Evolutionary conservation across 345 rosid species (phyloP), one percentile per base, ranked within the genome.

Genomic region (Pugionium cornutum): DNA sequence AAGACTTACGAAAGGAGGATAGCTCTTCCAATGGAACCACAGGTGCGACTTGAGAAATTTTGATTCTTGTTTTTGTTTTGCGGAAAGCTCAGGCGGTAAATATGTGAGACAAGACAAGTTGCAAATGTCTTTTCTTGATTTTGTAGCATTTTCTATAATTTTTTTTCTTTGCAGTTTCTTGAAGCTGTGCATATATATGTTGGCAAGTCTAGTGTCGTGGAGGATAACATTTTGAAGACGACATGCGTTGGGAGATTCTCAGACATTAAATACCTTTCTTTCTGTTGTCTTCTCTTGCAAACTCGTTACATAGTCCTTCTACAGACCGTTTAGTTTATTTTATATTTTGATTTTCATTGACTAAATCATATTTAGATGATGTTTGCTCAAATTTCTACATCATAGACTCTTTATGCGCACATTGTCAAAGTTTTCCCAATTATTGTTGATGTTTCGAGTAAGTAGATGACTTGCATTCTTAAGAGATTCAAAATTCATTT

Each of bases 161-260:
- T 29, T 6, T 47, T 62, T 47, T 34, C 27, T 62, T 62, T 43
- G 44, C 11, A 62, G 56, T 53, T 28, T 52, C n/a, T 32, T 52
- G 53, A 49, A 42, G 60, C 60, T 65, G 25, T 64, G 50, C 39
- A 63, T 63, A 44, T 55, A 39, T 67, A 18, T 68, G 53, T 51
- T 50, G 18, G 45, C 37, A 43, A 31, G 66, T 48, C 54, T 33
- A 32, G 44, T 32, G 33, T 25, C 56, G 42, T 29, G 69, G 52
- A 45, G 62, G 62, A 37, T 54, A 18, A 62, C 57, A 62, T 55
- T 71, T 71, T 56, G 70, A 48, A 27, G 46, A 41, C 52, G n/a
- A 4, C 44, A 53, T 52, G 52, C 28, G 54, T 60, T 51, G 47
- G 54, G 60, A 58, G 67, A 61, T 53, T 69, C 66, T 51, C 31